Base-by-base conservation (phyloP, 2,329 filamentous ascomycete species). In the Penicillium aurantiogriseum region DNA sequence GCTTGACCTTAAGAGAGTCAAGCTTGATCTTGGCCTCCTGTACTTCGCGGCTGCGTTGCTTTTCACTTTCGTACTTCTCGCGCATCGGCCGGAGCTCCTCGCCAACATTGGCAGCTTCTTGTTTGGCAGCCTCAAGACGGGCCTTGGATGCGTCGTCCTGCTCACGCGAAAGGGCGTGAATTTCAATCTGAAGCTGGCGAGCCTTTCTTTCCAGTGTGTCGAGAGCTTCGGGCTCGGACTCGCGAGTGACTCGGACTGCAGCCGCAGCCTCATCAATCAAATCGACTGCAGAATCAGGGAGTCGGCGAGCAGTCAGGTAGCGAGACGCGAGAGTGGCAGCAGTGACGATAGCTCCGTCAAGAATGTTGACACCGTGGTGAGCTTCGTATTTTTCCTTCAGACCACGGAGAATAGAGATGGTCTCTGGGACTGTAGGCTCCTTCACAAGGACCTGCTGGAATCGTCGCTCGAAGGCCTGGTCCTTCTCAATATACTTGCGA, bases 361-460 rank as follows among this genome's bases (percentile, higher is more conserved):
- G 87, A 65, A 99, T 99, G 64, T 88, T 97, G 69, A 99, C 94
- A 82, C 93, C 92, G 75, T 99, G 94, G 76, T 99, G 94, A 49
- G 96, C 91, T 78, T 99, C 94, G 77, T 97, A 99, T 74, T 92
- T 91, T 75, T 97, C 93, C 81, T 97, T 99, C 62, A 99, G 80
- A 71, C 94, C 94, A 82, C 94, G 91, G n/a, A 99, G 87, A 70
- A 99, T 99, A 23, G 94, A 99, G 62, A 99, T 86, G 15, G 94
- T 97, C 78, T 99, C 94, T 1, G 85, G 76, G 48, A 97, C 88
- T 6, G 86, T 83, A 2, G 94, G 94, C 73, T 99, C 94, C 79
- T 97, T 97, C 74, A 97, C 93, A 44, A 99, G 77, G 39, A 99
- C 94, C 76, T 99, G 94, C 75, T 99, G 94, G 83, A 99, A 99